Percentiles rank a stretch among this genome's conserved stretches.
These are phyloP conservation scores for Aciculosporium take DNA, from an alignment of 2,329 filamentous ascomycete species.

Conservation along the genomic window DNA sequence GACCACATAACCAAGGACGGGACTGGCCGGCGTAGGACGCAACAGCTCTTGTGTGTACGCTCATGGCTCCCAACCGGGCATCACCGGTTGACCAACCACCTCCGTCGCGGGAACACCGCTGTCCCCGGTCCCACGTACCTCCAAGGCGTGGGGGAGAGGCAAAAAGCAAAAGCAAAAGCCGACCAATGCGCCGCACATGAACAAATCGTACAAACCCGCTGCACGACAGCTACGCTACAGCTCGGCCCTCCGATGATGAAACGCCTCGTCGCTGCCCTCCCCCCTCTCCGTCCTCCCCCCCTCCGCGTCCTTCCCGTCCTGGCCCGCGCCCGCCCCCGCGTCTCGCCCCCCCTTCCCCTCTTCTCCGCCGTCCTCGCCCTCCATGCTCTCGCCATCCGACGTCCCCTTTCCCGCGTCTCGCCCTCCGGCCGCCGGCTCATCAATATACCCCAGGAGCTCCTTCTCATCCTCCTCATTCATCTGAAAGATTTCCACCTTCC, in stretches of 20 bases:
- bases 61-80: too few species aligned
- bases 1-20: too few species aligned
- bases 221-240: too few species aligned
- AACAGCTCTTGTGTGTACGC: too few species aligned
- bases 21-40: too few species aligned
- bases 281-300: constrained; percentile 8
- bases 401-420: constrained; percentile 8
- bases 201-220: not conserved
- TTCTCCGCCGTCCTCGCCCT: constrained; percentile 4
- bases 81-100: too few species aligned
- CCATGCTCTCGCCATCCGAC: constrained; percentile 11
- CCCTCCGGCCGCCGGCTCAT: constrained; percentile 21
- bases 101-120: too few species aligned
- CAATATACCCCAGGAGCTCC: constrained; percentile 58
- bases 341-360: constrained; percentile 14
- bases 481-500: constrained; percentile 71
- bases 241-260: constrained; percentile 26
- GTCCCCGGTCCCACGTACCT: too few species aligned
- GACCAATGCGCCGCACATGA: not conserved
- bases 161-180: too few species aligned
- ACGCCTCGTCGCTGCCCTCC: constrained; percentile 35
- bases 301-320: not conserved
- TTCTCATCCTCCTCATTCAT: constrained; percentile 36
- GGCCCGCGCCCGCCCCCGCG: not conserved
- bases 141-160: too few species aligned